Evolutionary conservation across 352 stramenopile species (phyloP).

Genomic region (Stramenopiles sp.): DNA sequence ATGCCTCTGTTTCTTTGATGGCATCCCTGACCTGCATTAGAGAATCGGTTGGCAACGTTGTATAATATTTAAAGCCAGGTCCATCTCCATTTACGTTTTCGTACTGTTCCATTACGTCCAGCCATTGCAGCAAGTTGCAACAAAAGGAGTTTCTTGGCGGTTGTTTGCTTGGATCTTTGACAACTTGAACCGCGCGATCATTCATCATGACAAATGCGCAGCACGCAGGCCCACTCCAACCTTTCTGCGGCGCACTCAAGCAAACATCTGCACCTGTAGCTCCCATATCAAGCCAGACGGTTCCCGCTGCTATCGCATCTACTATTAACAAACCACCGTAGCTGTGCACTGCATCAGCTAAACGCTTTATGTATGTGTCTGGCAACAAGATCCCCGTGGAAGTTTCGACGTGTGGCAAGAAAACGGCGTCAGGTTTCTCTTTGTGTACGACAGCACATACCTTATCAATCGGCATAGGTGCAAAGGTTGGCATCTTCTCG

Average conservation of each 20-base stretch:
- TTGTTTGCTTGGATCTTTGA: too few species aligned
- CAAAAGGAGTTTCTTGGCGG: slow-evolving; percentile 37
- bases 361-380: slow-evolving; percentile 44
- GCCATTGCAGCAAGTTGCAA: slow-evolving; percentile 43
- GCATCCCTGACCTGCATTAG: slow-evolving; percentile 45
- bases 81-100: too few species aligned
- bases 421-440: slow-evolving; percentile 37
- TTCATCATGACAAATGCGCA: slow-evolving; percentile 37
- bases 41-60: slow-evolving; percentile 50
- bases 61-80: slow-evolving; percentile 45
- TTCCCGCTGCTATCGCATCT: slow-evolving; percentile 46
- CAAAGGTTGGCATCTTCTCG: slow-evolving; percentile 15
- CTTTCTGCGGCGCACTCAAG: slow-evolving; percentile 51
- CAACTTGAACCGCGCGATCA: slow-evolving; percentile 31
- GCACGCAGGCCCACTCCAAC: slow-evolving; percentile 36
- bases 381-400: slow-evolving; percentile 46
- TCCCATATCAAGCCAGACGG: slow-evolving; percentile 49
- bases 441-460: slow-evolving; percentile 38
- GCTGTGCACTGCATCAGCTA: slow-evolving; percentile 33
- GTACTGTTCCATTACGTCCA: slow-evolving; percentile 46
- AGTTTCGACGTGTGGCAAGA: slow-evolving; percentile 49
- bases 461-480: slow-evolving; percentile 37
- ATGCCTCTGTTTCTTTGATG: slow-evolving; percentile 33
- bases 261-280: slow-evolving; percentile 42
- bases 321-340: slow-evolving; percentile 43